Percentiles rank a stretch among this genome's conserved stretches.
phyloP scores from a whole-genome alignment of 176 grass and related monocot genomes.

The Hyparrhenia diplandra region DNA sequence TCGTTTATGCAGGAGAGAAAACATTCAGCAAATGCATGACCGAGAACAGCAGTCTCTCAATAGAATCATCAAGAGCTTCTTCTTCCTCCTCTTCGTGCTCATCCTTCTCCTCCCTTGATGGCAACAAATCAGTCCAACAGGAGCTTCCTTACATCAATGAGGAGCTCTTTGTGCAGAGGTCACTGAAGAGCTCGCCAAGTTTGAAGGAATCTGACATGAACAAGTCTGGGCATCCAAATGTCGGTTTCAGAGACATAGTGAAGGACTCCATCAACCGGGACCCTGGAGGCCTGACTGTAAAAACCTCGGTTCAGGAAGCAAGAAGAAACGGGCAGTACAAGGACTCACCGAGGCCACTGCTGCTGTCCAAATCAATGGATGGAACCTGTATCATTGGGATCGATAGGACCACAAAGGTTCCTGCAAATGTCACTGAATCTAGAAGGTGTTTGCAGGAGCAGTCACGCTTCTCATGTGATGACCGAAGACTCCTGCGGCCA shows the following conservation, averaged over 20 bases:
- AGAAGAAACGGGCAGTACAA: slow-evolving; percentile 45
- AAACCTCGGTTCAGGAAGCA: slow-evolving; percentile 45
- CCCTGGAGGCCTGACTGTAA: slow-evolving; percentile 40
- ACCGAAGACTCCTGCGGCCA: slow-evolving; percentile 42
- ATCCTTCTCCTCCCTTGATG: slow-evolving; percentile 79
- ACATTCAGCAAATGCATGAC: slow-evolving; percentile 78
- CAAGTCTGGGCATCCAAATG: slow-evolving; percentile 26
- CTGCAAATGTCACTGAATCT: slow-evolving; percentile 33
- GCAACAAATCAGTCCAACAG: slow-evolving; percentile 58
- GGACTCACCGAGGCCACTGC: slow-evolving; percentile 84
- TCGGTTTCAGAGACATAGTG: slow-evolving; percentile 66
- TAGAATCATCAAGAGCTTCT: slow-evolving; percentile 90
- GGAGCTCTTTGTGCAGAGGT: slow-evolving; percentile 46
- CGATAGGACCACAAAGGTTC: slow-evolving; percentile 54
- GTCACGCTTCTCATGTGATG: slow-evolving; percentile 74
- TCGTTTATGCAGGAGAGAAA: slow-evolving; percentile 79
- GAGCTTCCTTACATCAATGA: slow-evolving; percentile 46
- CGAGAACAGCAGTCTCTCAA: slow-evolving; percentile 72
- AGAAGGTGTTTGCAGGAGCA: slow-evolving; percentile 41
- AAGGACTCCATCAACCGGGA: slow-evolving; percentile 73
- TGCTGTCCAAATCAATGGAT: slow-evolving; percentile 77
- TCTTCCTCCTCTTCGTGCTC: slow-evolving; percentile 83
- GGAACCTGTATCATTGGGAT: slow-evolving; percentile 72
- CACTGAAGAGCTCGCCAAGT: slow-evolving; percentile 50
- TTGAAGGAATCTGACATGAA: slow-evolving; percentile 27